Percentiles rank a stretch among this genome's conserved stretches.
Conservation (phyloP, 1,139 yeast genomes). For the Candida sanyaensis region DNA sequence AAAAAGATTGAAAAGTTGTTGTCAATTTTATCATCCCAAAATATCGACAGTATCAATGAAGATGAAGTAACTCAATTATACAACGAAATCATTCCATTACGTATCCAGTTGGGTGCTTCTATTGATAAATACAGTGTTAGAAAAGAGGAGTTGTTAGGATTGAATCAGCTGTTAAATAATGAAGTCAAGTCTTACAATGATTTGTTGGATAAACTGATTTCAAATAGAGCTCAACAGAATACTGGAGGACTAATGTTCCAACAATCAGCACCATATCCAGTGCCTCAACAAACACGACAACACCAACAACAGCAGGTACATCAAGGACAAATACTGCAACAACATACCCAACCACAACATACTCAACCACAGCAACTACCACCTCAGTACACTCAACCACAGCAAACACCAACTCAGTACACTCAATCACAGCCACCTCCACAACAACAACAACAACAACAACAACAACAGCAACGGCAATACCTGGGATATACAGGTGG, state of each 20-base stretch:
- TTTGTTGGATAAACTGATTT: slow-evolving; percentile 56
- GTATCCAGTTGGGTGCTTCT: slow-evolving; percentile 70
- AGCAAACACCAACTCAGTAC: not conserved
- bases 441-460: no score
- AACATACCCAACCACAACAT: no score
- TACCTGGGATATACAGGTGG: slow-evolving; percentile 2
- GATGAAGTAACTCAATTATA: slow-evolving; percentile 58
- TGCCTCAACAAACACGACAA: not conserved
- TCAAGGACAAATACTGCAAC: slow-evolving; percentile 12
- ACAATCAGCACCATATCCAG: slow-evolving; percentile 13
- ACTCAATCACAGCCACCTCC: not conserved
- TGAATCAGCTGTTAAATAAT: slow-evolving; percentile 66
- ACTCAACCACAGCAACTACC: no score
- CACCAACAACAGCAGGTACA: slow-evolving; percentile 4
- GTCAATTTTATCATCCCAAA: slow-evolving; percentile 52
- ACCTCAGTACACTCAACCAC: no score
- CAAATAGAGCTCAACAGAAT: slow-evolving; percentile 20
- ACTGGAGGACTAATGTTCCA: slow-evolving; percentile 3
- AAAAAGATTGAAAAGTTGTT: slow-evolving; percentile 65
- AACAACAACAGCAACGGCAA: slow-evolving; percentile 1
- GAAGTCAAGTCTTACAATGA: slow-evolving; percentile 74
- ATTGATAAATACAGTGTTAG: slow-evolving; percentile 76
- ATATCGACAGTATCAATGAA: slow-evolving; percentile 29
- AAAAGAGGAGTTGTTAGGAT: slow-evolving; percentile 71
- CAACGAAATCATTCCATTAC: slow-evolving; percentile 67